Conservation (phyloP, 179 eudicot genomes). For the Sideroxylon spinosum region DNA sequence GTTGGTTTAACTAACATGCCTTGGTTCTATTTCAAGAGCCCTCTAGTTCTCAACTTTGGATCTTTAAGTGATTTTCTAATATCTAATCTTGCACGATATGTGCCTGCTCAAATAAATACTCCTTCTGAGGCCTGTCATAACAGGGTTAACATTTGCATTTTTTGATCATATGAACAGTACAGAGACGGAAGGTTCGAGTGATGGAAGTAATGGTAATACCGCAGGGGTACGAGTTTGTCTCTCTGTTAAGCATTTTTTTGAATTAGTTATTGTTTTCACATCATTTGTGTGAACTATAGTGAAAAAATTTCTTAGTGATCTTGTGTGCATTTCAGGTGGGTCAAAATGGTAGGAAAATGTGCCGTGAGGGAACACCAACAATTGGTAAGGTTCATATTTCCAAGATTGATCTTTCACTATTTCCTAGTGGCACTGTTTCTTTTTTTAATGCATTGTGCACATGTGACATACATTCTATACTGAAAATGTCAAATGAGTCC, state of each 20-base stretch:
- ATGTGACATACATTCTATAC: background rate
- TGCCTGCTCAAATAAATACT: slow-evolving; percentile 5
- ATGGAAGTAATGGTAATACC: slow-evolving; percentile 77
- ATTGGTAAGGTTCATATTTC: slow-evolving; percentile 36
- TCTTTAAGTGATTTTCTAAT: too few species aligned
- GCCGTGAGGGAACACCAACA: slow-evolving; percentile 53
- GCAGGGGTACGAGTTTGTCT: slow-evolving; percentile 45
- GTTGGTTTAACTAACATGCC: slow-evolving; percentile 31
- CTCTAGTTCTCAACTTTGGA: background rate
- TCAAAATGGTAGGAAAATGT: slow-evolving; percentile 59
- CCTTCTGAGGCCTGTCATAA: background rate
- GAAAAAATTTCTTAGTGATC: background rate
- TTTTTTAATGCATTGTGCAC: background rate
- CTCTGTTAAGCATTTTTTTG: background rate
- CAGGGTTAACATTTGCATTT: background rate
- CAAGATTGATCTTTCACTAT: background rate
- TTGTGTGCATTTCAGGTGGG: slow-evolving; percentile 38
- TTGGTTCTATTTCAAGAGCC: background rate
- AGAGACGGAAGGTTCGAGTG: slow-evolving; percentile 83
- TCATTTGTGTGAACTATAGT: background rate
- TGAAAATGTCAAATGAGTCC: background rate
- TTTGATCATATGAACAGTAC: slow-evolving; percentile 39
- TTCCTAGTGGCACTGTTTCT: background rate
- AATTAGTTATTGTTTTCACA: background rate
- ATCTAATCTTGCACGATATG: background rate